phyloP scores from a whole-genome alignment of 768 basidiomycete species.

The Suillus weaverae region DNA sequence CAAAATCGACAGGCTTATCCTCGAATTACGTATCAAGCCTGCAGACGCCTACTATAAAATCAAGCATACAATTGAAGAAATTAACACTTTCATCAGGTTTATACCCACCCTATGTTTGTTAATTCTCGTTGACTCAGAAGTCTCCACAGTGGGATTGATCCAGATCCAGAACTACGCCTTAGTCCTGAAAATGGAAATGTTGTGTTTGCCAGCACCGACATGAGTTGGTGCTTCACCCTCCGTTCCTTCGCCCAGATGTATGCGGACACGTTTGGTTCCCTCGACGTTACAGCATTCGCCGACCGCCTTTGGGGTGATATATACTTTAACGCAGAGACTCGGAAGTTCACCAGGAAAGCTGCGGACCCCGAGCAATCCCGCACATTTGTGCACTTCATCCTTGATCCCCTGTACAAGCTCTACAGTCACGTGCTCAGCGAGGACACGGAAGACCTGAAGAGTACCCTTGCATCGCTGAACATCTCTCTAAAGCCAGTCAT shows the following conservation, averaged over 20 bases:
- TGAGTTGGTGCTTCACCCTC: slow-evolving; percentile 97
- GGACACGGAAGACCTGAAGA: slow-evolving; percentile 84
- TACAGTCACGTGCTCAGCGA: slow-evolving; percentile 95
- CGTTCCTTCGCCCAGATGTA: slow-evolving; percentile 96
- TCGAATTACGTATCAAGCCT: slow-evolving; percentile 94
- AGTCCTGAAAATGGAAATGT: slow-evolving; percentile 97
- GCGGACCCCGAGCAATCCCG: slow-evolving; percentile 76
- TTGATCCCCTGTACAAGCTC: slow-evolving; percentile 96
- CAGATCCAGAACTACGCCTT: slow-evolving; percentile 82
- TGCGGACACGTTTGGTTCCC: slow-evolving; percentile 82
- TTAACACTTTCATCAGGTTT: slow-evolving; percentile 94
- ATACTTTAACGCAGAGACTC: slow-evolving; percentile 81
- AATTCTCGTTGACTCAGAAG: slow-evolving; percentile 4
- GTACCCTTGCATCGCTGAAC: slow-evolving; percentile 72
- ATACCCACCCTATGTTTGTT: slow-evolving; percentile 15
- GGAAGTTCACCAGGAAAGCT: slow-evolving; percentile 88
- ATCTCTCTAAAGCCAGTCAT: slow-evolving; percentile 89
- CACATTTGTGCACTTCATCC: slow-evolving; percentile 93
- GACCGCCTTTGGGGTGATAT: slow-evolving; percentile 97
- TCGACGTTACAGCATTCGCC: slow-evolving; percentile 86
- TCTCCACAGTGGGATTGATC: slow-evolving; percentile 67
- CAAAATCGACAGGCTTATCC: slow-evolving; percentile 96
- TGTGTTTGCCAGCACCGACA: slow-evolving; percentile 94
- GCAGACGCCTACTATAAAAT: slow-evolving; percentile 98
- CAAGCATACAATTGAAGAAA: slow-evolving; percentile 97